Conservation (phyloP, 2,329 filamentous ascomycete species). For the Fusarium concolor region DNA sequence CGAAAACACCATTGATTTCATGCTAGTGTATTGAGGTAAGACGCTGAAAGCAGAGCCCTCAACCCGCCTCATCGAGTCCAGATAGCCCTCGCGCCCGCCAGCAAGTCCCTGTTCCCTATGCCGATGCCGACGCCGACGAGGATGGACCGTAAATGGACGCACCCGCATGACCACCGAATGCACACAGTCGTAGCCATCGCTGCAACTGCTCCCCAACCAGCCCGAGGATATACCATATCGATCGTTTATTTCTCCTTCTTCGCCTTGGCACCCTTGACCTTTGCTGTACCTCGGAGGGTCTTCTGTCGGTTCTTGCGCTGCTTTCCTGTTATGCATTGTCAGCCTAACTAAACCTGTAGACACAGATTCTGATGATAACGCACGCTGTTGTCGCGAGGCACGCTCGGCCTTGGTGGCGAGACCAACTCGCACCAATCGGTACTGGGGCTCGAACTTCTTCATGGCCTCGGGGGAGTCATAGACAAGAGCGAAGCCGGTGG, state of each 20-base stretch:
- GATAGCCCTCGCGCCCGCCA: constrained; percentile 42
- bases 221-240: constrained; percentile 52
- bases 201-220: constrained; percentile 43
- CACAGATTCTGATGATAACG: constrained; percentile 60
- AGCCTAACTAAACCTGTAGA: constrained; percentile 7
- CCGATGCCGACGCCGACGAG: constrained; percentile 43
- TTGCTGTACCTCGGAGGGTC: constrained; percentile 97
- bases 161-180: constrained; percentile 47
- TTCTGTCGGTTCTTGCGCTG: constrained; percentile 99
- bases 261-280: constrained; percentile 94
- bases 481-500: constrained; percentile 97
- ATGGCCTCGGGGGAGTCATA: constrained; percentile 98
- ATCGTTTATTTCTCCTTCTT: constrained; percentile 90
- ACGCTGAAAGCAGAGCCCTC: constrained; percentile 47
- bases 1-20: constrained; percentile 59
- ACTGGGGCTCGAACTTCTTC: constrained; percentile 99
- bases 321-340: constrained; percentile 78
- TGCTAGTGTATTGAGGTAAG: constrained; percentile 54
- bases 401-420: constrained; percentile 95
- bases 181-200: constrained; percentile 43
- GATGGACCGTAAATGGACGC: constrained; percentile 39
- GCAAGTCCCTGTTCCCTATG: constrained; percentile 45
- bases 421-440: constrained; percentile 95
- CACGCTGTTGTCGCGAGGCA: constrained; percentile 98
- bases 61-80: constrained; percentile 48